Evolutionary conservation across 202 grass and related monocot genomes (phyloP), one percentile per base, ranked within the genome.

Genomic region (Schoenoplectus tabernaemontani): DNA sequence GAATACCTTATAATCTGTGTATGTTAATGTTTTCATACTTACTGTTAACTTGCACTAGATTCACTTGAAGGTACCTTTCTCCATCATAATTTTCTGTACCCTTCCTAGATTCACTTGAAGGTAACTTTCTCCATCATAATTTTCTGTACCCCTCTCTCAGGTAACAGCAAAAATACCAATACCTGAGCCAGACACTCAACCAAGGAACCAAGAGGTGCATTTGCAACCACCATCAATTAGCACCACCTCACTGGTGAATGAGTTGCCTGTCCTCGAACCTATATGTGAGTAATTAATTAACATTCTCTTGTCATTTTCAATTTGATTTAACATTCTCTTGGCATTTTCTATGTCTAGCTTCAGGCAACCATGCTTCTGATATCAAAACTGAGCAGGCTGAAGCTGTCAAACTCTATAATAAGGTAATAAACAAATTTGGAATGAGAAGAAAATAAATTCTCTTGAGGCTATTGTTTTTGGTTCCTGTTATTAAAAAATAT

Each of bases 381-480:
- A 81, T 77, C 50, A 82, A 87, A 44, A 66, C 57, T 71, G 83
- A 56, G 2, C 84, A 78, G 32, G 36, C 57, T 78, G 83, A 85
- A 71, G 76, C 87, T 61, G 61, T 87, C 78, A 82, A 85, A 57
- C 88, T 98, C 74, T 98, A 98, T 84, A 98, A 98, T 28, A 92
- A 98, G 90, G 95, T 98, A n/a, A n/a, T n/a, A n/a, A 56, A 58
- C 42, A 46, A 64, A 42, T 30, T 6, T 63, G 78, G 53, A 63
- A 73, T 53, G n/a, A 57, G 28, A 20, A 36, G 51, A 57, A 28
- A 61, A 59, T 75, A 22, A 73, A 37, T 69, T 19, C 9, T 4
- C 64, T 62, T 16, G 30, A 68, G 19, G 10, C 59, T 0, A 22
- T 26, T 58, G 60, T 30, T 37, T 69, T 81, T 38, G 26, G 7